These are phyloP conservation scores for Pseudopyrenochaeta lycopersici DNA, from an alignment of 2,329 filamentous ascomycete genomes.

Conservation along the genomic window DNA sequence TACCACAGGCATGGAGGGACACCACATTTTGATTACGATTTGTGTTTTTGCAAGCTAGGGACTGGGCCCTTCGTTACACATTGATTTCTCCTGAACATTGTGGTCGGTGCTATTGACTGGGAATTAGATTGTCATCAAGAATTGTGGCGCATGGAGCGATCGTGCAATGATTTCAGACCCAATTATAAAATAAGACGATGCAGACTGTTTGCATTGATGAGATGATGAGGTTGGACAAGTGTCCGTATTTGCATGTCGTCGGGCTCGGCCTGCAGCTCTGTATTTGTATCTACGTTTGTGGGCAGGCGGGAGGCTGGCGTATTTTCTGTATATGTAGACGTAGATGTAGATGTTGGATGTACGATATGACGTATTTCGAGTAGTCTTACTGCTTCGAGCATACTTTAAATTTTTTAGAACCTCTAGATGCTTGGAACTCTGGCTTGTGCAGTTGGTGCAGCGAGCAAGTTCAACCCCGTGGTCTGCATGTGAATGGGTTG, in stretches of 20 bases:
- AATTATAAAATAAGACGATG: background rate
- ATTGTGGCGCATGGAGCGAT: background rate
- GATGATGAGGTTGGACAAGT: background rate
- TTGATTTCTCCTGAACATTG: background rate
- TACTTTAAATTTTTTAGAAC: background rate
- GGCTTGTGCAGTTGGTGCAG: background rate
- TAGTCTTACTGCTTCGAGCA: background rate
- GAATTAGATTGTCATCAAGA: background rate
- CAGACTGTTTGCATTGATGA: background rate
- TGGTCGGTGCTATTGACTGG: background rate
- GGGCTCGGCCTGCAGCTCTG: background rate
- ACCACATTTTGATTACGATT: background rate
- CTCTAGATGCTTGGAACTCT: background rate
- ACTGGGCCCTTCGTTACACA: background rate
- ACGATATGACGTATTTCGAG: background rate
- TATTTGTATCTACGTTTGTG: background rate
- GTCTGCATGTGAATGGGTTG: background rate
- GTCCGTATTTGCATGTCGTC: background rate
- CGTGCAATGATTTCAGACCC: background rate
- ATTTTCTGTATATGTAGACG: background rate
- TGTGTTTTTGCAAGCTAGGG: background rate
- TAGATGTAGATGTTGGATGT: background rate
- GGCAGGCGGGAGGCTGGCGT: no score
- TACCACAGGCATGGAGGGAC: background rate
- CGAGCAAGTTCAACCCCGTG: background rate